Percentiles rank a stretch among this genome's conserved stretches.
These are phyloP conservation scores for Rhizophora mangle DNA, from an alignment of 345 rosid genomes.

Conservation along the genomic window DNA sequence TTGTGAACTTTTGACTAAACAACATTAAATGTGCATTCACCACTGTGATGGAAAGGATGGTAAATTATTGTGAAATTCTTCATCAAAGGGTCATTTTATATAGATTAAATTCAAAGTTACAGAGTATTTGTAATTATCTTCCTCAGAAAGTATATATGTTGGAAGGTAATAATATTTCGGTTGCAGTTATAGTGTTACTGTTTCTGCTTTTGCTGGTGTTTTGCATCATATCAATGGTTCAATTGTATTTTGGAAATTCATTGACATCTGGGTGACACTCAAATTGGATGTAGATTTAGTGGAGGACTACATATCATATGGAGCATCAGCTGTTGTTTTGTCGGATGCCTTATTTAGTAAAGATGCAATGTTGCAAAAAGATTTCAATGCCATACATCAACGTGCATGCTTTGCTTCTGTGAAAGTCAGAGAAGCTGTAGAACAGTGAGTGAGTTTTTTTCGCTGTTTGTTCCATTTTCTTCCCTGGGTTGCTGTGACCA, in stretches of 20 bases:
- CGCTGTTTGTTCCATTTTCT: not conserved
- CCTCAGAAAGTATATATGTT: no score
- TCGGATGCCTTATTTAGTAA: constrained; percentile 53
- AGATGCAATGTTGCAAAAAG: constrained; percentile 34
- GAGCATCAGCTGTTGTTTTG: constrained; percentile 55
- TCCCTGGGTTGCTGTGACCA: not conserved
- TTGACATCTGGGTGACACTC: constrained; percentile 1
- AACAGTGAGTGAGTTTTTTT: constrained; percentile 27
- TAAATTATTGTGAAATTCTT: no score
- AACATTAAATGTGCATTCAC: no score
- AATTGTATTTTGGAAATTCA: not conserved
- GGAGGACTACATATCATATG: constrained; percentile 40
- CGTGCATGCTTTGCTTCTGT: constrained; percentile 39
- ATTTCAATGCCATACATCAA: constrained; percentile 32
- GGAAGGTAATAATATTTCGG: no score
- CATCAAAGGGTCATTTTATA: no score
- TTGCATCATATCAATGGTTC: not conserved
- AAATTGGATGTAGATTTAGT: constrained; percentile 38
- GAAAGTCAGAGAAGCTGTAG: constrained; percentile 41
- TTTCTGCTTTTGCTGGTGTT: no score
- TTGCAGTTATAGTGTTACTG: no score
- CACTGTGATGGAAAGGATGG: no score
- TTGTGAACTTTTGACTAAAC: no score
- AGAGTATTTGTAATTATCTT: no score
- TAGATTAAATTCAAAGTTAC: no score